Evolutionary conservation across 73 alveolate species (phyloP), one percentile per base, ranked within the genome.

Genomic region (Paramecium caudatum): DNA sequence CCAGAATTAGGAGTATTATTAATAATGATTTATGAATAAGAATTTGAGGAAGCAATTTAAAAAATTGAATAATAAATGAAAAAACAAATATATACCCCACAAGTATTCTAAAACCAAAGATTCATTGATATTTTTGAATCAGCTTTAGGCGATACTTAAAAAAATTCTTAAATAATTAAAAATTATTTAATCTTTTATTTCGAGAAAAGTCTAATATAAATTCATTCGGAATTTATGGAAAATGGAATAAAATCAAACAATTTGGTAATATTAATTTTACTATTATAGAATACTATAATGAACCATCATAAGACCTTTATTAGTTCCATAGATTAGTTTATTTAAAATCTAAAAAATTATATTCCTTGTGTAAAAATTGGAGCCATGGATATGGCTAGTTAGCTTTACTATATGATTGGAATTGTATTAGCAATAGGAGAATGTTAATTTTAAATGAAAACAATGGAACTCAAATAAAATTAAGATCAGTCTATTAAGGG

Each of bases 1-100:
- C 80, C 80, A 55, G 80, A 55, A 27, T 27, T 55, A 12, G 80
- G 80, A 55, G 80, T 37, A 55, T 55, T 55, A 55, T 5, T 55
- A 55, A 55, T 55, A 23, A 55, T 55, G 7, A 37, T 55, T 55
- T 27, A 37, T 55, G 80, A 55, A 55, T 43, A 37, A 27, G 37
- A 23, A 10, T 23, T 55, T 6, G 9, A 16, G 3, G 3, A 55
- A 5, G 80, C 80, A 23, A 23, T 55, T 1, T 16, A 55, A 27
- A 55, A 55, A 55, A 55, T 55, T 55, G 13, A 55, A 23, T 7
- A 19, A 7, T 37, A 55, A 8, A 55, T 55, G 80, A 55, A 27
- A 23, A 55, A 55, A 55, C 30, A 55, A 10, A 55, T 27, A 55
- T 55, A 55, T 55, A 23, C 23, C 9, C 46, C 16, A 27, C 46